Evolutionary conservation across 495 filamentous ascomycete genomes (phyloP), one percentile per base, ranked within the genome.

Genomic region (Bathelium albidoporum): DNA sequence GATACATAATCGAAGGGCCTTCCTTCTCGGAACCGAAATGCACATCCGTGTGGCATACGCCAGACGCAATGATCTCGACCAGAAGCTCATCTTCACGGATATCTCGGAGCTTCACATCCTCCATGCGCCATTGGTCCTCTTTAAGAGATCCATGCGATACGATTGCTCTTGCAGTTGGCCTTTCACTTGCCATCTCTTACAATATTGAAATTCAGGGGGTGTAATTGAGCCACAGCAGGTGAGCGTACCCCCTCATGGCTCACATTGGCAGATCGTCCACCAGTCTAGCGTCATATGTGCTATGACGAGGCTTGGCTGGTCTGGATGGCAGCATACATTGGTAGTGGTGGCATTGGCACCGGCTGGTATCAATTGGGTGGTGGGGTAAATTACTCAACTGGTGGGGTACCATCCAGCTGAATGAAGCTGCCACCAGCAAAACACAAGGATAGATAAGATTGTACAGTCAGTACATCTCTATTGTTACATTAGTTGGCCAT

Each of bases 41-140:
- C 4, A 65, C 62, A 58, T 71, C 62, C 12, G 64, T 70, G 31
- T 69, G 69, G 59, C 64, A 73, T 44, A 69, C 45, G 44, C 71
- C 71, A 39, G 52, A 60, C 20, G 71, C 69, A 28, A 68, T 64
- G 52, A 73, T 68, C 36, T 70, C 62, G 11, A 73, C 65, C 2
- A 71, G 63, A 20, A 73, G 58, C 53, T 73, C 71, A 58, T 68
- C 69, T 14, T 71, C 67, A 22, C 59, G 58, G 24, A 68, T 61
- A 26, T 58, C 36, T 1, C 71, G 62, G 3, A 71, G 45, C 20
- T 45, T 63, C 24, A 73, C 67, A 16, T 71, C 63, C 32, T 73
- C 71, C 63, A 73, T 66, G 18, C 64, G 67, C 71, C 71, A 73
- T 22, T 68, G 60, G 4, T 65, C 65, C n/a, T 71, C 64, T 32